Evolutionary conservation across 495 filamentous ascomycete genomes (phyloP).

Genomic region (Cairneyella variabilis): DNA sequence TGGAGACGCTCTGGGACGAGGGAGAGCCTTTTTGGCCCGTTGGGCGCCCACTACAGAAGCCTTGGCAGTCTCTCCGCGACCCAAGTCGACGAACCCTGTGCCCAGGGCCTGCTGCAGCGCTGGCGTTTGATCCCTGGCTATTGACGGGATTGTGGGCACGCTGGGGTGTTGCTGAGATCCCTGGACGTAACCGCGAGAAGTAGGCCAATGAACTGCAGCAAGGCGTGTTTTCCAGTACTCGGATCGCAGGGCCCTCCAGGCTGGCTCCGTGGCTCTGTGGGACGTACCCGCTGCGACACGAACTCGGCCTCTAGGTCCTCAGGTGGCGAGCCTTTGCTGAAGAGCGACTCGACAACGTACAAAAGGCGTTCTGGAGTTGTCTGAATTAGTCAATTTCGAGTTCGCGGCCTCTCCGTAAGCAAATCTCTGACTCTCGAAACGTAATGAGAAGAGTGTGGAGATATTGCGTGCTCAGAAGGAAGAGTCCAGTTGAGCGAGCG

Average conservation of each 20-base stretch:
- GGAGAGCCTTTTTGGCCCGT: background rate
- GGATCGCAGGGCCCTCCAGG: conserved; percentile 17
- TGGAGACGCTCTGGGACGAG: background rate
- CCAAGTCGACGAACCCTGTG: background rate
- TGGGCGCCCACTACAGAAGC: background rate
- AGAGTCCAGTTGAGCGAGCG: background rate
- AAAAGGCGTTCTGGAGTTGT: background rate
- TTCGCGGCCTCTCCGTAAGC: background rate
- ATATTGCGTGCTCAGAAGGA: background rate
- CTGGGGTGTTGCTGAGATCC: background rate
- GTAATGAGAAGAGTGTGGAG: background rate
- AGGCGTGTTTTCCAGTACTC: conserved; percentile 10
- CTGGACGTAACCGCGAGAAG: background rate
- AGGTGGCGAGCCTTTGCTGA: conserved; percentile 18
- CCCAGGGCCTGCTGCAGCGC: background rate
- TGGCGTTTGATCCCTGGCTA: conserved; percentile 5
- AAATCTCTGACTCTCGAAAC: background rate
- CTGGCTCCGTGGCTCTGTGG: conserved; percentile 3
- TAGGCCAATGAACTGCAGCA: conserved; percentile 5
- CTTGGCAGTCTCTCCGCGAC: conserved; percentile 3
- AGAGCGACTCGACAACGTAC: conserved; percentile 10
- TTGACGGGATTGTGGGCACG: conserved; percentile 6
- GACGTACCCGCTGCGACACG: conserved; percentile 2
- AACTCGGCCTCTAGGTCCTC: background rate
- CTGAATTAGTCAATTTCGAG: background rate